Evolutionary conservation across 2,329 filamentous ascomycete species (phyloP), one percentile per base, ranked within the genome.

Genomic region (Colletotrichum orchidophilum): DNA sequence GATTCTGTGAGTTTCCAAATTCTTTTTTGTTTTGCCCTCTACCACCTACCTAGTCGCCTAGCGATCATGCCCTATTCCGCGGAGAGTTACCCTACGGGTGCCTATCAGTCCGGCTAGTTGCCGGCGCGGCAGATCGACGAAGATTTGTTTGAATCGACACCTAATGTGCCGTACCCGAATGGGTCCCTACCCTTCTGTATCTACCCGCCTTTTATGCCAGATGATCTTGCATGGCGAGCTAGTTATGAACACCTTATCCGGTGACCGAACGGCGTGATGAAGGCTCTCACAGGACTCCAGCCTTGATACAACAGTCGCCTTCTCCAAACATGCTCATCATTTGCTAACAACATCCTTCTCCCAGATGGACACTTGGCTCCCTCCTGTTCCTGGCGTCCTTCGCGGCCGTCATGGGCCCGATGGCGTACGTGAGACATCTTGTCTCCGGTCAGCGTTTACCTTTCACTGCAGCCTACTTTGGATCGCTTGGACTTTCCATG

Each of bases 391-490:
- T 98, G 77, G 89, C 91, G 76, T 97, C 95, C 76, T 99, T 96
- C 88, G 95, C 94, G 29, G 94, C 96, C 75, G 89, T 98, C 84
- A 97, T 98, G 94, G 96, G 96, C 66, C 95, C 94, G 42, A 87
- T 91, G 83, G 87, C 91, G 76, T 99, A 98, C 81, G 81, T 91
- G 72, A 91, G 91, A 77, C 96, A 99, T 83, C 88, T 98, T 74
- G 84, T 95, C 67, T 98, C 96, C 67, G 90, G 92, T 64, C 88
- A 94, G 77, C 91, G 96, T 76, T 85, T 98, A 73, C 96, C 96
- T 3, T 98, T 98, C 80, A 98, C 96, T 33, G 93, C 92, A 54
- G 93, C 94, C 72, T 98, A 98, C 86, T 97, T 98, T 85, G 95
- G 95, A 62, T 96, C 94, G 73, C 97, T 98, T 78, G 89, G 86